Base-by-base conservation (phyloP, 305 asterid species). In the Fraxinus baroniana region DNA sequence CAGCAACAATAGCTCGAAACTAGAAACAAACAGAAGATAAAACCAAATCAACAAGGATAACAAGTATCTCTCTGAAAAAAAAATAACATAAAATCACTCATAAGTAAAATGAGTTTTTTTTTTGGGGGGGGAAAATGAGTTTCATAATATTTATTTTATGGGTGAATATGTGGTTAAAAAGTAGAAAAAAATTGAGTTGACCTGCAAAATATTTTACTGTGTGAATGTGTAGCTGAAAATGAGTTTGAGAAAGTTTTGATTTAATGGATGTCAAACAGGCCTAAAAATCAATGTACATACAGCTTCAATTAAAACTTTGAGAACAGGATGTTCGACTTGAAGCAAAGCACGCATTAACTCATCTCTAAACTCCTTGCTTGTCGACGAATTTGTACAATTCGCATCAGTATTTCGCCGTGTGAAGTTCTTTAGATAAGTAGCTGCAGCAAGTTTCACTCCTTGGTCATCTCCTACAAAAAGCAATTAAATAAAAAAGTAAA, bases 341-440 rank as follows among this genome's bases (percentile, higher is more conserved):
- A 88, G 86, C 85, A 88, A 77, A 52, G 84, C 82, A 64, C 79
- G 81, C 52, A 88, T 60, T 33, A 88, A 78, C 8, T 86, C 85
- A 78, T 88, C 89, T 83, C 83, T 84, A 37, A 88, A 86, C 74
- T 85, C 88, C 81, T 86, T 86, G 71, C 85, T 78, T 74, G 82
- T 60, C 44, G 17, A 49, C 37, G 83, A 72, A 84, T 22, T 80
- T 22, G 77, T 15, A 70, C 44, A 52, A 71, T 35, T 68, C 17
- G 70, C 22, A 60, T 84, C 87, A 3, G 72, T 64, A 17, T 79
- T 88, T 74, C 87, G 85, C 81, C 89, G 82, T 7, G 64, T 76
- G 78, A 88, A 85, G 82, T 88, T 88, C 87, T 88, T 88, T 10
- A 88, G 88, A 83, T 86, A 88, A 0, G 88, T 72, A 46, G 89